Evolutionary conservation across 148 eudicot genomes (phyloP), one percentile per base, ranked within the genome.

Genomic region (Nepenthes mirabilis): DNA sequence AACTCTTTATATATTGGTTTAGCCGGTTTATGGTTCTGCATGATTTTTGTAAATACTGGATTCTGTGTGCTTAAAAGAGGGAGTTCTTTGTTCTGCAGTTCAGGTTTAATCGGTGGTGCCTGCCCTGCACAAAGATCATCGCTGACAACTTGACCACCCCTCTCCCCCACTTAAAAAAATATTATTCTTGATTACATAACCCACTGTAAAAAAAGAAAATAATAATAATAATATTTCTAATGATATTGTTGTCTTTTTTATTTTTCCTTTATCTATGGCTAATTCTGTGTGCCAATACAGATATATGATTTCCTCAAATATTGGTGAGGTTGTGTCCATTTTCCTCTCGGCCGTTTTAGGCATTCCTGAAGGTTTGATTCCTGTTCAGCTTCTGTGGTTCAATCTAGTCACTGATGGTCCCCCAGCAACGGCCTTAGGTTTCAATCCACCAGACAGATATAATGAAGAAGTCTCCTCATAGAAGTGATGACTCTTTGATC

Each of bases 341-440:
- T 83, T 83, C 59, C 67, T 77, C 43, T 75, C 88, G 9, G 83
- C 84, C 37, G 87, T 79, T 59, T 60, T 82, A 56, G 87, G 87
- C 58, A 82, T 82, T 69, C 87, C 87, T 1, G 87, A 82, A 47
- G 83, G 87, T 61, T 62, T 82, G 52, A 82, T 82, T 33, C 87
- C 87, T 2, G 87, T 82, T 61, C 87, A 82, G 79, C 87, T 82
- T 74, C 73, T 82, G 34, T 82, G 87, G 87, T 83, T 82, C 64
- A 82, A 82, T 74, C 67, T 82, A 55, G 87, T 82, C 34, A 82
- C 87, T 32, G 87, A 82, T 74, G 87, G 87, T 32, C 87, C 87
- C 57, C 87, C 87, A 36, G 87, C 87, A 32, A 82, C 87, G 49
- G 87, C 87, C 61, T 71, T 82, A 72, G 87, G 87, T 58, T 82